Evolutionary conservation across 495 filamentous ascomycete genomes (phyloP), one percentile per base, ranked within the genome.

Genomic region (Lentithecium fluviatile): DNA sequence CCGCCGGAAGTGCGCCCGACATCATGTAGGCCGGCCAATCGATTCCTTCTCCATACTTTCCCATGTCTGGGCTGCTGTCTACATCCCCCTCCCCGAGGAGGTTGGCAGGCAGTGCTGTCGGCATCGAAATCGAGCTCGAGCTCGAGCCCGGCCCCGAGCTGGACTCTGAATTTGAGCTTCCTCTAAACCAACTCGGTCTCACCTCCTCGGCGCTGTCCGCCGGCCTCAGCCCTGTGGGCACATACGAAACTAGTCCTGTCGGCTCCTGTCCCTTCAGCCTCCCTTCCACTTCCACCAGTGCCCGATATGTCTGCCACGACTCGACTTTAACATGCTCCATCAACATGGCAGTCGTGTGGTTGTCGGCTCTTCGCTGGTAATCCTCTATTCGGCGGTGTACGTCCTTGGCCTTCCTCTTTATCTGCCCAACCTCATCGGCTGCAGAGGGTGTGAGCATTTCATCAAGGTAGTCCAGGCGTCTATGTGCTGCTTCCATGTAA

Each of bases 401-500:
- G 6, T 36, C 21, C 26, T 29, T 34, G 1, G 45, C 11, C 8
- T 26, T 24, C 19, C 15, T 2, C 23, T 46, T 43, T 11, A 45
- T 60, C 7, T 52, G 29, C 19, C 23, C 17, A 37, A 60, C 23
- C 26, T 52, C 25, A 17, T 45, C 37, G 6, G 12, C 3, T 5
- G 47, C 6, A 4, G 20, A 26, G 2, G 20, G 17, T 36, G 32
- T 47, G 24, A 52, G n/a, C 8, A 45, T 42, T 13, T 19, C 15
- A 2, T 38, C 21, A 23, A 52, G 48, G 25, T 60, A 34, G 15
- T 53, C 13, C 11, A 60, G 19, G 34, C 49, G 47, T 8, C 36
- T 53, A 20, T 45, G 43, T n/a, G 19, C 32, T 8, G 57, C 20
- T 23, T 60, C 57, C 23, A 45, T 37, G 45, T 52, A 53, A 12